Conservation (phyloP, 805 yeast species). For the Kregervanrija delftensis region DNA sequence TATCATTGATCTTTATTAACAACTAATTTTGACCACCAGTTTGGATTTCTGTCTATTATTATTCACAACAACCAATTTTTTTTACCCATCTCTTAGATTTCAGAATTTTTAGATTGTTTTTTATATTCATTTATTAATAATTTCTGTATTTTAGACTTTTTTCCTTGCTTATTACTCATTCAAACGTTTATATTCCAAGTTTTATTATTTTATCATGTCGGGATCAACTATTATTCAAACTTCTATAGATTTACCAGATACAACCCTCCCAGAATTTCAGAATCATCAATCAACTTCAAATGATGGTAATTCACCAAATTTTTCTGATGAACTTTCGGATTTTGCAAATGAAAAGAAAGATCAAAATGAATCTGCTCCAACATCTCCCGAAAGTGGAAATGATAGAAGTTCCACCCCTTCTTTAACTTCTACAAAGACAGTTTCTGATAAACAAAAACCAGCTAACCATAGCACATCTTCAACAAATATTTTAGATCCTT, state of each 20-base stretch:
- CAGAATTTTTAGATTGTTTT: too few relatives aligned
- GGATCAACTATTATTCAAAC: too few relatives aligned
- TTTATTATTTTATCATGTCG: too few relatives aligned
- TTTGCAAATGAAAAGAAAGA: conserved; percentile 9
- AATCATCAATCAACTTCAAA: background rate
- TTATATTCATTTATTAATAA: too few relatives aligned
- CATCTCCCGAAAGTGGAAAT: conserved; percentile 26
- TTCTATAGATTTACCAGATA: too few relatives aligned
- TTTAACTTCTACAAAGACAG: conserved; percentile 31
- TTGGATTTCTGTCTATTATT: background rate
- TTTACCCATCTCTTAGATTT: too few relatives aligned
- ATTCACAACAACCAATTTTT: background rate
- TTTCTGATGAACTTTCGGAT: conserved; percentile 14
- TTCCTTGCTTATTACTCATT: too few relatives aligned
- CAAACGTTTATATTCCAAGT: too few relatives aligned
- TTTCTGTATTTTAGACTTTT: too few relatives aligned
- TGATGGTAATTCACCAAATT: too few relatives aligned
- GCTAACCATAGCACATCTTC: background rate
- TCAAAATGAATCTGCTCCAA: conserved; percentile 16
- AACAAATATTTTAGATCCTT: conserved; percentile 10
- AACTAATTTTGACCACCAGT: background rate
- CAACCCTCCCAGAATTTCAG: background rate
- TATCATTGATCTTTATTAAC: background rate
- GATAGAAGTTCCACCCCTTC: conserved; percentile 36
- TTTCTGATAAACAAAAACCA: conserved; percentile 15